Evolutionary conservation across 352 stramenopile genomes (phyloP), one percentile per base, ranked within the genome.

Genomic region (Phytopythium chamaehyphon): DNA sequence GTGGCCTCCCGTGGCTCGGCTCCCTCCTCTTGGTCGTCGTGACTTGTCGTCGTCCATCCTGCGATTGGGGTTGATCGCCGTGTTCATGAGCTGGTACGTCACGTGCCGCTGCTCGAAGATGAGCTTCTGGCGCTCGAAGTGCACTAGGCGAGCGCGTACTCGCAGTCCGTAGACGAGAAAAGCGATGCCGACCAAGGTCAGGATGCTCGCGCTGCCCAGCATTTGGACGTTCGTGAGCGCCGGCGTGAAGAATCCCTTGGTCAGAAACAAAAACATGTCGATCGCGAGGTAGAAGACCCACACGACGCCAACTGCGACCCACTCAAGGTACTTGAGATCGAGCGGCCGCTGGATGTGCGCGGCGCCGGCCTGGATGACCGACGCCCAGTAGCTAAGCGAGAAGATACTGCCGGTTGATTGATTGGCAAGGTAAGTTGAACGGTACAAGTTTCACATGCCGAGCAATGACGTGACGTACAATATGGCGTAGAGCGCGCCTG

Each of bases 301-400:
- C 22, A 79, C 57, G 26, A 76, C 47, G 0, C 47, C 28, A 24
- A 79, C 67, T 1, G 60, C 45, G 1, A 31, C 51, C 4, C 57
- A 52, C 48, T 79, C 66, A 6, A 71, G 52, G n/a, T 61, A 59
- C 33, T 43, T 19, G 23, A 79, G 48, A 10, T 46, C 59, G 14
- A 49, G 50, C 14, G 59, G 61, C 23, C 64, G 64, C 24, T 62
- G 39, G 18, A 59, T 46, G 8, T 72, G 53, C 0, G 63, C 61
- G 18, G 61, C 61, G 31, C 69, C 69, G 18, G 64, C 55, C 47
- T 83, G 71, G 39, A 81, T 79, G 23, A 87, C 73, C 15, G 69
- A 66, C 49, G 74, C 62, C 73, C 76, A 85, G 45, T 82, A 87
- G 6, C 48, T 60, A 24, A 87, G 54, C 22, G 73, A 71, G 57